phyloP scores from a whole-genome alignment of 2,329 filamentous ascomycete species.

The Aspergillus uvarum region DNA sequence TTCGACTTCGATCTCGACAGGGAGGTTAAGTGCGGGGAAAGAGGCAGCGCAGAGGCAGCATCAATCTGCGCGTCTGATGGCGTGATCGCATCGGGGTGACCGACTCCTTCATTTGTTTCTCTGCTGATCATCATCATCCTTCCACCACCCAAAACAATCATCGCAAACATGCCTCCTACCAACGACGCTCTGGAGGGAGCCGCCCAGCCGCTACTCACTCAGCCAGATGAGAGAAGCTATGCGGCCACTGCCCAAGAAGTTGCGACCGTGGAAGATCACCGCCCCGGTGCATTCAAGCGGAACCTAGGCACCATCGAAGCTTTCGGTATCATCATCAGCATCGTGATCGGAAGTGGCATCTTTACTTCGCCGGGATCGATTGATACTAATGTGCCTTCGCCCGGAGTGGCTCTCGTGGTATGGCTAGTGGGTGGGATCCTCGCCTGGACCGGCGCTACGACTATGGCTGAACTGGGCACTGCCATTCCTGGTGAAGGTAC shows the following conservation, averaged over 20 bases:
- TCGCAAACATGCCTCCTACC: background rate
- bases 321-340: conserved; percentile 22
- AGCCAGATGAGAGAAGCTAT: background rate
- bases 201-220: background rate
- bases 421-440: conserved; percentile 19
- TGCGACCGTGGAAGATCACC: background rate
- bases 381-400: conserved; percentile 21
- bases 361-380: conserved; percentile 19
- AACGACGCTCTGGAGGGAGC: background rate
- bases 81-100: background rate
- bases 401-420: conserved; percentile 16
- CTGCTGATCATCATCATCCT: background rate
- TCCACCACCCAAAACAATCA: background rate
- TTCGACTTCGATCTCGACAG: background rate
- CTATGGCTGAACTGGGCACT: conserved; percentile 21
- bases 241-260: background rate
- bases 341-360: conserved; percentile 21
- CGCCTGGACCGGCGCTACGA: conserved; percentile 20
- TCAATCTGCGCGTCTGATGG: background rate
- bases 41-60: background rate
- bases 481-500: conserved; percentile 20
- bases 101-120: background rate
- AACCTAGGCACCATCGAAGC: conserved; percentile 19
- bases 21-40: background rate
- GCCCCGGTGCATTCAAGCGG: conserved; percentile 11